Evolutionary conservation across 2,329 filamentous ascomycete species (phyloP), one percentile per base, ranked within the genome.

Genomic region (Monosporascus sp.): DNA sequence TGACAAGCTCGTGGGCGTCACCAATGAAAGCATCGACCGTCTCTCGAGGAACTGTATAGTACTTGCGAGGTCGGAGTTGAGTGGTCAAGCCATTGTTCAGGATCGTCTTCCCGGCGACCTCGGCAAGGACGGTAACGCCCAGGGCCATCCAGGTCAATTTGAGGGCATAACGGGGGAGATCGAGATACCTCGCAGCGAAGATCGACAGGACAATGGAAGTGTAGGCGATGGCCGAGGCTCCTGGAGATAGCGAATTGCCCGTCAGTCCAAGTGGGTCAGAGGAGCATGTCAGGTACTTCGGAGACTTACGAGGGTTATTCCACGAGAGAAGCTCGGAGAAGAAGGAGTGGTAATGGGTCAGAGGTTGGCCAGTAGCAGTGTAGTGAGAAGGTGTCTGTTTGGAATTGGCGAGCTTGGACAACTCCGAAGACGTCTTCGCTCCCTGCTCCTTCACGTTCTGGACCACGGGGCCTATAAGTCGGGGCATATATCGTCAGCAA

Each of bases 341-440:
- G 72, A 87, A 82, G 17, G 83, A 87, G 74, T 88, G 84, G 69
- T 87, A 88, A 70, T 86, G 82, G 54, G 83, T 87, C 65, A 87
- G 70, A 49, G 79, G 79, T 69, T 86, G 82, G 62, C 81, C 82
- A 47, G 80, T 84, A 57, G 80, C 81, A 63, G 82, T 76, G 36
- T 75, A 74, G 54, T 74, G 72, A 49, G 71, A 59, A 51, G 81
- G 82, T 49, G 79, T 80, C 65, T 76, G 76, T 65, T 81, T 80
- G 60, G 81, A 67, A 57, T 77, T 77, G 62, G 80, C 80, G 48
- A 85, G 75, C 67, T 81, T 82, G 64, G 76, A 77, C 58, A 85
- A 72, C 72, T 85, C 82, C 60, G 68, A 66, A 52, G 74, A 69
- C 52, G 81, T 79, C 74, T 82, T 83, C 54, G 74, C 73, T 52